Base-by-base conservation (phyloP, 805 yeast species). In the Pichia deserticola region DNA sequence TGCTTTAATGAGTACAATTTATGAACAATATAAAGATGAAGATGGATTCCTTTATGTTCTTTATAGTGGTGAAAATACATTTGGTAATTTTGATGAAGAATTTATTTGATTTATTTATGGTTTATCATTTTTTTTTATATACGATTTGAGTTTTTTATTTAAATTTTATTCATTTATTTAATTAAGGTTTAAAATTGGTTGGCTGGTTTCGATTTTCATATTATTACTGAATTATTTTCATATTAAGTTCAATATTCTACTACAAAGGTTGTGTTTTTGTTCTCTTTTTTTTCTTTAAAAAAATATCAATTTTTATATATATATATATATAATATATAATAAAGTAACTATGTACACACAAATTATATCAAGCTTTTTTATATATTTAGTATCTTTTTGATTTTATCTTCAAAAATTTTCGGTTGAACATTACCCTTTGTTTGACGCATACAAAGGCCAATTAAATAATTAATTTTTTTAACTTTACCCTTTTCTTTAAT, bases 61-160 rank as follows among this genome's bases (percentile, higher is more conserved):
- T 55, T 92, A 92, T 72, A 87, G 97, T 7, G 98, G 99, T 44
- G 99, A 93, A 70, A 93, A 93, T 71, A 93, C 99, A 7, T 93
- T 93, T 73, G 99, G 99, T 51, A 69, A 69, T 13, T 29, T 59
- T 46, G 35, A 60, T 48, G 64, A 60, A 40, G 50, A 37, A 29
- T 12, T 40, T 8, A 27, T 32, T 27, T 40, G 12, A 10, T 5
- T 34, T 8, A n/a, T n/a, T 11, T 29, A 28, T 28, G 12, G 3
- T 34, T 8, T 5, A 34, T 34, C 36, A 34, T 7, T n/a, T n/a
- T n/a, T 20, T 20, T 20, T 20, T 20, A 20, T 20, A 20, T 20
- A 20, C 20, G 20, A 20, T 20, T 20, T 20, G 13, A 34, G 8
- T 9, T 8, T 12, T 11, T 34, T 34, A 4, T 12, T 11, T 34